Percentiles rank a stretch among this genome's conserved stretches.
Evolutionary conservation across 2,329 filamentous ascomycete species (phyloP).

Genomic region (Fusarium euwallaceae): DNA sequence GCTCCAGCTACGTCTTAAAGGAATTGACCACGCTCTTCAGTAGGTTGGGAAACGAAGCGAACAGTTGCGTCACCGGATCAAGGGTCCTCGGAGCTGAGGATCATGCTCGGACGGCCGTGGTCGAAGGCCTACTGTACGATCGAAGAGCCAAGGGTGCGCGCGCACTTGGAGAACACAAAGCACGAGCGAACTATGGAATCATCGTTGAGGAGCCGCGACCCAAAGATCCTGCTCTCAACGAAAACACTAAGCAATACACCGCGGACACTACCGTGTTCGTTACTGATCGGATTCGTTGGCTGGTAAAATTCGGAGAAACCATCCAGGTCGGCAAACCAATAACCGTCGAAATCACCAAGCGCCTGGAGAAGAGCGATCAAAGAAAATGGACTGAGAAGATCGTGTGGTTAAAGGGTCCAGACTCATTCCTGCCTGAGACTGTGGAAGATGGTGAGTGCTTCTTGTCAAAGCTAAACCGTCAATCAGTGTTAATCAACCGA

Average conservation of each 20-base stretch:
- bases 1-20: neutral
- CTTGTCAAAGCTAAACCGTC: too few relatives aligned
- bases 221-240: too few relatives aligned
- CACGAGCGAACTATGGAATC: neutral
- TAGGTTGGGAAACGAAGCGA: neutral
- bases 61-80: neutral
- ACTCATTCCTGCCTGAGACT: too few relatives aligned
- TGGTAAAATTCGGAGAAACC: too few relatives aligned
- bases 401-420: too few relatives aligned
- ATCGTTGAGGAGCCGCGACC: neutral
- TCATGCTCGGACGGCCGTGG: neutral
- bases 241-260: too few relatives aligned
- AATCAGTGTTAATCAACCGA: neutral
- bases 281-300: neutral
- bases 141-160: neutral
- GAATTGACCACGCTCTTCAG: neutral
- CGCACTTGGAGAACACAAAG: neutral
- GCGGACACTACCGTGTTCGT: too few relatives aligned
- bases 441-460: too few relatives aligned
- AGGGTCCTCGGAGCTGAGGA: neutral
- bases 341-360: too few relatives aligned
- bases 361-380: too few relatives aligned
- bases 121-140: neutral
- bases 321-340: too few relatives aligned
- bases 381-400: too few relatives aligned